Percentiles rank a stretch among this genome's conserved stretches.
Conservation (phyloP, 192 early-diverging fungal genomes). For the Entomortierella chlamydospora region DNA sequence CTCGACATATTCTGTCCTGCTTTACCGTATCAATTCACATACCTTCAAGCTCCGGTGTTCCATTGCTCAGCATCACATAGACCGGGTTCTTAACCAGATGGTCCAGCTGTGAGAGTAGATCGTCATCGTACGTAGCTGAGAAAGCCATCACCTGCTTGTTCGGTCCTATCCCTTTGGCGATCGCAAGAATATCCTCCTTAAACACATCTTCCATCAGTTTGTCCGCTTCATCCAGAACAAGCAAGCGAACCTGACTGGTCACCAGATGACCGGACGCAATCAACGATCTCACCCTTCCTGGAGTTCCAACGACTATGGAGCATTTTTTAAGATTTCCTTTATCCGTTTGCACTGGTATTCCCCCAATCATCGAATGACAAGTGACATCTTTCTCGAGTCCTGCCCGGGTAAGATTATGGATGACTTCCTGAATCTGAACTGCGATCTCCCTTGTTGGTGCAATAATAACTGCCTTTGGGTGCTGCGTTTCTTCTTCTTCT, state of each 20-base stretch:
- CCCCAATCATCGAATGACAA: conserved; percentile 68
- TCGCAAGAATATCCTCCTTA: conserved; percentile 37
- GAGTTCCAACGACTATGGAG: conserved; percentile 66
- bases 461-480: conserved; percentile 60
- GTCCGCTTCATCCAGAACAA: conserved; percentile 73
- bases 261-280: conserved; percentile 52
- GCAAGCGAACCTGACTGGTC: conserved; percentile 52
- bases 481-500: not conserved
- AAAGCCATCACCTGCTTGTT: conserved; percentile 68
- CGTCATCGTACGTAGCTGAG: conserved; percentile 69
- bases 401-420: conserved; percentile 52
- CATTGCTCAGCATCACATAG: conserved; percentile 59
- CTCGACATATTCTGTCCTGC: not conserved
- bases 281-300: conserved; percentile 59
- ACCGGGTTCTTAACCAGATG: conserved; percentile 61
- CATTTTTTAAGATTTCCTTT: conserved; percentile 55
- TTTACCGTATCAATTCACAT: not conserved
- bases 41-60: conserved; percentile 65
- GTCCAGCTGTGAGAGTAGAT: conserved; percentile 49
- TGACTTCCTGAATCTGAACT: conserved; percentile 68
- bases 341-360: conserved; percentile 60
- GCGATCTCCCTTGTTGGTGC: conserved; percentile 75
- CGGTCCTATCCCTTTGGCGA: conserved; percentile 49
- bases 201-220: conserved; percentile 68
- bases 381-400: conserved; percentile 24